These are phyloP conservation scores for Alternaria atra DNA, from an alignment of 2,329 filamentous ascomycete genomes.

Conservation along the genomic window DNA sequence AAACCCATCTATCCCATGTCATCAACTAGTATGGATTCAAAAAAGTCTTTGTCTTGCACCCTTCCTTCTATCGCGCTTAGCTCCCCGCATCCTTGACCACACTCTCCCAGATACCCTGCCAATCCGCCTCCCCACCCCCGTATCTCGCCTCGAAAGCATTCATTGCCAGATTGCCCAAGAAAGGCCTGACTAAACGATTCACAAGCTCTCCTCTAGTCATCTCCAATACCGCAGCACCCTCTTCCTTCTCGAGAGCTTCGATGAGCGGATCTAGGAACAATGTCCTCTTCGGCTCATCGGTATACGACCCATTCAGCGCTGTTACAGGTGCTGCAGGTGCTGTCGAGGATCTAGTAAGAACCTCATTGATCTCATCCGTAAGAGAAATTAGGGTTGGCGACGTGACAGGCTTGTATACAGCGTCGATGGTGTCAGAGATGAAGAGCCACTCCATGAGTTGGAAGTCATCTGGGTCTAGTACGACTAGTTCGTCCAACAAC, in stretches of 20 bases:
- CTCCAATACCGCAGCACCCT: conserved; percentile 58
- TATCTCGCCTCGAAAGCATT: conserved; percentile 94
- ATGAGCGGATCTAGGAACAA: conserved; percentile 57
- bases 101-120: conserved; percentile 44
- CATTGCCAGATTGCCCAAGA: conserved; percentile 92
- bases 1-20: background rate
- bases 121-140: conserved; percentile 69
- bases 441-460: conserved; percentile 99
- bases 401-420: conserved; percentile 79
- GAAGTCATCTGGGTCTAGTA: conserved; percentile 91
- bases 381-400: conserved; percentile 75
- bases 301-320: conserved; percentile 1
- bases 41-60: background rate
- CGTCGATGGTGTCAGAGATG: conserved; percentile 95
- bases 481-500: conserved; percentile 86
- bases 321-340: conserved; percentile 7
- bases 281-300: conserved; percentile 39
- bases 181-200: conserved; percentile 81
- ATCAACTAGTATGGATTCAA: background rate
- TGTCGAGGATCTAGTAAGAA: conserved; percentile 57
- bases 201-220: conserved; percentile 70
- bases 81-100: conserved; percentile 41
- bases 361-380: conserved; percentile 84
- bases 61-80: conserved; percentile 1
- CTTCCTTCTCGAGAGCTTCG: conserved; percentile 42